A percentile compares a stretch with the other conserved stretches of the same genome.
These are phyloP conservation scores for Tulasnella sp. DNA, from an alignment of 768 basidiomycete genomes.

Conservation along the genomic window DNA sequence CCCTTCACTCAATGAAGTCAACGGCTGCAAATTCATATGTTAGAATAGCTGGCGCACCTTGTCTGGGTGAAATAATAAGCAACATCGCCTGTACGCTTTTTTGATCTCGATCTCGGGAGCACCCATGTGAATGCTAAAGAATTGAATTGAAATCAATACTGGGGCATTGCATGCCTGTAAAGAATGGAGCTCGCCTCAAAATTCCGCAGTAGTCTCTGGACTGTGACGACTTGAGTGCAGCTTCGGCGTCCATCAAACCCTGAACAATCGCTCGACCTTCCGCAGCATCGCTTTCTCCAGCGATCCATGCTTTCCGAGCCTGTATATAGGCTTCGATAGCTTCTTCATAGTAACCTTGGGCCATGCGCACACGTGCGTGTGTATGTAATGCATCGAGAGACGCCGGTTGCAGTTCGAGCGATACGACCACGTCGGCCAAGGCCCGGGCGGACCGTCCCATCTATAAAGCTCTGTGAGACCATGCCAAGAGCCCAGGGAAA, in stretches of 20 bases:
- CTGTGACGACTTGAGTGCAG: slow-evolving; percentile 72
- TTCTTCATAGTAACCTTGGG: slow-evolving; percentile 37
- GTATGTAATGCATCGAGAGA: slow-evolving; percentile 83
- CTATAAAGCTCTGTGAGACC: slow-evolving; percentile 27
- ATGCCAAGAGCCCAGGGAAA: no score
- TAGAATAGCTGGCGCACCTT: slow-evolving; percentile 38
- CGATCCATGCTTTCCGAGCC: slow-evolving; percentile 36
- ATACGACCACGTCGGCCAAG: slow-evolving; percentile 55
- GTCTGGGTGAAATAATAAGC: slow-evolving; percentile 40
- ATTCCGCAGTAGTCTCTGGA: slow-evolving; percentile 86
- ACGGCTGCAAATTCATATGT: neutral
- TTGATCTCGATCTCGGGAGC: slow-evolving; percentile 66
- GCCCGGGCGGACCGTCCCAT: slow-evolving; percentile 55
- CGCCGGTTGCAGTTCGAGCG: slow-evolving; percentile 46
- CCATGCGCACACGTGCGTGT: slow-evolving; percentile 65
- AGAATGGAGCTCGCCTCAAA: slow-evolving; percentile 29
- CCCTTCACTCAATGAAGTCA: slow-evolving; percentile 37
- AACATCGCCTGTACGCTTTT: slow-evolving; percentile 82
- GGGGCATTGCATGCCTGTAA: neutral
- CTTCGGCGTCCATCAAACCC: slow-evolving; percentile 74
- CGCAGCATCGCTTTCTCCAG: slow-evolving; percentile 29
- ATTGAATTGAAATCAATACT: slow-evolving; percentile 17
- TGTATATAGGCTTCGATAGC: slow-evolving; percentile 60
- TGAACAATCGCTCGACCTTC: slow-evolving; percentile 23
- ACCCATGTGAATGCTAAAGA: slow-evolving; percentile 39